Base-by-base conservation (phyloP, 2,329 filamentous ascomycete species). In the Metarhizium album region DNA sequence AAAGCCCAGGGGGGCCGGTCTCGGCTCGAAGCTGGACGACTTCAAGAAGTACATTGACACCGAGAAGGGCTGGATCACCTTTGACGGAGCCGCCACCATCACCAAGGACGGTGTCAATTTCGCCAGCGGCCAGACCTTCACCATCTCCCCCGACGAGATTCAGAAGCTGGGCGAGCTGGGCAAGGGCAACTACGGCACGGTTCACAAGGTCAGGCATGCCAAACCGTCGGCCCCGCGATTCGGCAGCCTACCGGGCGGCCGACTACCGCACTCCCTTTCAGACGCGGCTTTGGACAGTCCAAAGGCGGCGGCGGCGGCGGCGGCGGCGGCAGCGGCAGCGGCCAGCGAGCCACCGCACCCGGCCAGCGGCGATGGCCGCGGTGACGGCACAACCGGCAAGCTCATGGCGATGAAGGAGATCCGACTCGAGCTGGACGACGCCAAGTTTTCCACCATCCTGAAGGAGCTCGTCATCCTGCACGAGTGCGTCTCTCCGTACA, bases 381-480 rank as follows among this genome's bases (percentile, higher is more conserved):
- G 58, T 45, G 58, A 68, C 46, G 71, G 70, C 4, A 80, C 79
- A 1, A 83, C 83, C 1, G 90, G 91, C 18, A 80, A 87, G 47
- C 76, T 95, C 53, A 97, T 98, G 93, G 93, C 93, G 14, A 98
- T 98, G 93, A 98, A 98, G 67, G 93, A 98, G 69, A 94, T 98
- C 60, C 82, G 93, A 20, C 74, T 98, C 9, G 93, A 98, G 67
- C 75, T 98, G 49, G 93, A 98, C 62, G 93, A 98, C 66, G 86
- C 89, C 55, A 98, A 98, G 67, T 95, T 98, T 64, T 85, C 88
- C 6, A 90, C 91, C 37, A 98, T 98, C 62, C 86, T 97, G 60
- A 98, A 97, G 80, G 93, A 98, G 69, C 75, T 98, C 46, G 89
- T 98, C 61, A 91, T 98, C 55, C 74, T 98, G 2, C 93, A 98